Conservation (phyloP, 768 basidiomycete species). For the Pholiota conissans region DNA sequence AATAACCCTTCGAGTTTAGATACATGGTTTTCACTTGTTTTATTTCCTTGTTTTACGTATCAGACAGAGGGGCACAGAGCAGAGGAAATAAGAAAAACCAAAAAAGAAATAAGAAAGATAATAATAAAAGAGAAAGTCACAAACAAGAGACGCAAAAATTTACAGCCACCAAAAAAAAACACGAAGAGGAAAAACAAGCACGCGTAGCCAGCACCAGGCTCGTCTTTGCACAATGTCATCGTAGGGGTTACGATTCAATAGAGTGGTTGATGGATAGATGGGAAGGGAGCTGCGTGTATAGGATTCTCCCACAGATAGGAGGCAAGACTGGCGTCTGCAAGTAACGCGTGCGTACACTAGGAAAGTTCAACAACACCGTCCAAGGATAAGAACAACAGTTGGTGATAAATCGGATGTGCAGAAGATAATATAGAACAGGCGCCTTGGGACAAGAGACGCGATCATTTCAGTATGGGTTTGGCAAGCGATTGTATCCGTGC, state of each 20-base stretch:
- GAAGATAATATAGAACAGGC: not conserved
- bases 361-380: not conserved
- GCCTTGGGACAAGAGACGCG: not conserved
- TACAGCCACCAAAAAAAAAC: not conserved
- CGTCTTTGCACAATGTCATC: not conserved
- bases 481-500: not conserved
- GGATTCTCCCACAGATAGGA: not conserved
- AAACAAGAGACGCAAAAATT: not conserved
- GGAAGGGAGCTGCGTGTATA: not conserved
- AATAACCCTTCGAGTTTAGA: not conserved
- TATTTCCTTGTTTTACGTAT: constrained; percentile 7
- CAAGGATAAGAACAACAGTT: not conserved
- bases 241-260: not conserved
- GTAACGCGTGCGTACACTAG: not conserved
- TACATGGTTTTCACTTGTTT: constrained; percentile 5
- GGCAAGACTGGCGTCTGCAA: not conserved
- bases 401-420: not conserved
- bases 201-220: not conserved
- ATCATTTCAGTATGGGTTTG: not conserved
- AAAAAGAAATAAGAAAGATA: not conserved
- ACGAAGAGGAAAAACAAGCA: not conserved
- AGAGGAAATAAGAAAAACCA: not conserved
- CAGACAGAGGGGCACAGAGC: not conserved
- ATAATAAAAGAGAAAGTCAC: not conserved
- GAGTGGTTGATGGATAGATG: not conserved